A percentile compares a stretch with the other conserved stretches of the same genome.
phyloP scores from a whole-genome alignment of 2,329 filamentous ascomycete genomes.

The Nannizziopsis arthrosporioides region DNA sequence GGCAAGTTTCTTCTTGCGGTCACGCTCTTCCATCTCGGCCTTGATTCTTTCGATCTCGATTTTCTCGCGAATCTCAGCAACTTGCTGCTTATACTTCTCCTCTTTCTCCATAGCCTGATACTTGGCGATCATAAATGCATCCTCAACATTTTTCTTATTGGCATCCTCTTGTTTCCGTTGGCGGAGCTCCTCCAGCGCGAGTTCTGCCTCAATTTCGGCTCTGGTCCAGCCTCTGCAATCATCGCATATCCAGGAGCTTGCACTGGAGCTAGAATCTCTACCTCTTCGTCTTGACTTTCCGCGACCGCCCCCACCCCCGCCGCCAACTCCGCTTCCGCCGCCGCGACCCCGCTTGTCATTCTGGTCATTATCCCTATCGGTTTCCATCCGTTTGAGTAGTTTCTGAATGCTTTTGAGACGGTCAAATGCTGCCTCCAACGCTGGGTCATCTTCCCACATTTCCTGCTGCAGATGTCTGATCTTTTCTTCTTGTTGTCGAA shows the following conservation, averaged over 20 bases:
- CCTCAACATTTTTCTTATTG: slow-evolving; percentile 17
- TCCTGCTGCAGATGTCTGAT: too few relatives aligned
- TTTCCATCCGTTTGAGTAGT: too few relatives aligned
- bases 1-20: slow-evolving; percentile 18
- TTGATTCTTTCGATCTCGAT: slow-evolving; percentile 25
- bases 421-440: too few relatives aligned
- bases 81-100: slow-evolving; percentile 34
- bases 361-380: too few relatives aligned
- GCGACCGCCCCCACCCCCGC: background rate
- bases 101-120: slow-evolving; percentile 21
- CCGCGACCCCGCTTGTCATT: too few relatives aligned
- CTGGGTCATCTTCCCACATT: too few relatives aligned
- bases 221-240: slow-evolving; percentile 9
- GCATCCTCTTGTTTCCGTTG: slow-evolving; percentile 23
- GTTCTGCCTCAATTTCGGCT: slow-evolving; percentile 20
- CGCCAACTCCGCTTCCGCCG: background rate
- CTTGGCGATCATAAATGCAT: slow-evolving; percentile 19
- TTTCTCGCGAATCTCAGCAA: slow-evolving; percentile 36
- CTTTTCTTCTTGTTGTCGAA: too few relatives aligned
- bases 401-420: too few relatives aligned
- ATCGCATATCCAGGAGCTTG: background rate
- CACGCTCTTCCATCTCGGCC: slow-evolving; percentile 27
- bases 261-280: background rate
- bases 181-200: slow-evolving; percentile 25
- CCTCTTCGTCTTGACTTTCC: too few relatives aligned